These are phyloP conservation scores for Vitellaria paradoxa DNA, from an alignment of 179 eudicot species.

Conservation along the genomic window DNA sequence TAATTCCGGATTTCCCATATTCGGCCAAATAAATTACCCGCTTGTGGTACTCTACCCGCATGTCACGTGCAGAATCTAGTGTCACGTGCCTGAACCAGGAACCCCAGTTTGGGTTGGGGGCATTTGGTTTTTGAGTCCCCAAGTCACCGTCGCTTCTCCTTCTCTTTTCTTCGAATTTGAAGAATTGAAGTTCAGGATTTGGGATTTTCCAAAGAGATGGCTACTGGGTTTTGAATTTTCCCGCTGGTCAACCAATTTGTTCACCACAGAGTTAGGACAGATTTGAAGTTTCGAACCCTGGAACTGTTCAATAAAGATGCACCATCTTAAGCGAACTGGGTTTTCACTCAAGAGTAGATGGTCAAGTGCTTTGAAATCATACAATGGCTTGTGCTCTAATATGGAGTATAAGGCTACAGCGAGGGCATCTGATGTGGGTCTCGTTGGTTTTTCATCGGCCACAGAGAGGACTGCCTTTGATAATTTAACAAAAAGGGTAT, in stretches of 20 bases:
- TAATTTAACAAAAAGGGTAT: slow-evolving; percentile 15
- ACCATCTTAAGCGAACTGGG: slow-evolving; percentile 21
- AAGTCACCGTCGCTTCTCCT: background rate
- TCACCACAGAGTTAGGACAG: background rate
- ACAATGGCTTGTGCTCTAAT: slow-evolving; percentile 8
- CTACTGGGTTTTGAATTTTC: background rate
- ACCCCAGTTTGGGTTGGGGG: slow-evolving; percentile 4
- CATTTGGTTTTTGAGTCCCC: background rate
- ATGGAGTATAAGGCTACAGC: slow-evolving; percentile 12
- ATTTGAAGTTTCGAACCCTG: background rate
- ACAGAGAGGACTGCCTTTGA: background rate
- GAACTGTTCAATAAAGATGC: slow-evolving; percentile 9
- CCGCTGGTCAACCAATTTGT: background rate
- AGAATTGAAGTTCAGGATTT: background rate
- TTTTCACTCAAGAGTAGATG: slow-evolving; percentile 17
- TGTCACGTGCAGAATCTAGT: background rate
- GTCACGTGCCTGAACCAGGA: background rate
- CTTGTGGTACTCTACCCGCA: background rate
- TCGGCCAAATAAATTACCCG: too few species aligned
- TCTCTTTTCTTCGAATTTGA: background rate
- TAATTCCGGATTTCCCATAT: too few species aligned
- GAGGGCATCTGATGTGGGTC: slow-evolving; percentile 16
- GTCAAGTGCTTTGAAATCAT: slow-evolving; percentile 6
- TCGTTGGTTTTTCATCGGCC: slow-evolving; percentile 18
- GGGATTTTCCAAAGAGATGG: too few species aligned